Base-by-base conservation (phyloP, 345 rosid species). In the Passiflora organensis region DNA sequence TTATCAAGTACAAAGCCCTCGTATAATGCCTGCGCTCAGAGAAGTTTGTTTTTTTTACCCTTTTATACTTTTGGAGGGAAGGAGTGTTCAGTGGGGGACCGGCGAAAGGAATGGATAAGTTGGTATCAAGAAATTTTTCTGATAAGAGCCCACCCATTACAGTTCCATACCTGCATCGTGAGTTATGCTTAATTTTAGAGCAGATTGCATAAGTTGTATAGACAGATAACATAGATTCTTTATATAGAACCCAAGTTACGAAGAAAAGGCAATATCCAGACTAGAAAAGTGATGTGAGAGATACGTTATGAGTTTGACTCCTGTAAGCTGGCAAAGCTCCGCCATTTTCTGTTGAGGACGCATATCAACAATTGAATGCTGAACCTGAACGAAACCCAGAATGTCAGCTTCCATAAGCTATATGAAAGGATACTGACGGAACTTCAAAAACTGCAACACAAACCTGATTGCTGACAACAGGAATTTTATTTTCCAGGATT, bases 401-500 rank as follows among this genome's bases (percentile, higher is more conserved):
- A 48, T 13, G 42, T 18, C 58, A 49, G 54, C 61, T 44, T 41
- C 58, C 49, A 58, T 43, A 46, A 37, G 58, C 58, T 54, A 39
- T 34, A 50, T 28, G 34, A 28, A 28, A 28, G 34, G 41, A 15
- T 41, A 41, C 43, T 47, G 12, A 41, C 48, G 5, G 19, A 57
- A 60, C 5, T 13, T 24, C 4, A 14, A 58, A 10, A n/a, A 0
- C 32, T 25, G 5, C 13, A 34, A 39, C 23, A 51, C 23, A 15
- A 60, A 87, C 97, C 96, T 91, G 97, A 76, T 87, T 91, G 87
- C 97, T 91, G 50, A 87, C 97, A 58, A 91, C 75, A 32, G 96
- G 97, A 61, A 91, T 87, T 53, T 80, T 89, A 60, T 85, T 85
- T 69, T 91, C 96, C 20, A 91, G 76, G 60, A 91, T 87, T 53